A percentile compares a stretch with the other conserved stretches of the same genome.
phyloP scores from a whole-genome alignment of 164 flowering plant genomes.

The Vitis labrusca region DNA sequence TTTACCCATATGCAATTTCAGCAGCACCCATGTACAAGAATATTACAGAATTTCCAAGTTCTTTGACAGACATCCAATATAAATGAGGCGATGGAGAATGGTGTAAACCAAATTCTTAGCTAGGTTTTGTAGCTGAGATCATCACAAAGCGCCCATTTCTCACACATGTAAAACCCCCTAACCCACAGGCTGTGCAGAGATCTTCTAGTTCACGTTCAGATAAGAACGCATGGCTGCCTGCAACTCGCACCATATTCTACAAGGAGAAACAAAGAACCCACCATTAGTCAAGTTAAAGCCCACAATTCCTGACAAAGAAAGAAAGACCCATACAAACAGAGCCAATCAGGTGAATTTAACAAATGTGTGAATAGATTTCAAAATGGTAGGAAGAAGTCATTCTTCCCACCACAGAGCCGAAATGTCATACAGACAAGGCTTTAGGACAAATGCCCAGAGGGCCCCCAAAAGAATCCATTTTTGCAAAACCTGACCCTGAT shows the following conservation, averaged over 20 bases:
- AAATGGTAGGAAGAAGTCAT: background rate
- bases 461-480: background rate
- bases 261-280: slow-evolving; percentile 13
- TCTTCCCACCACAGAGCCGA: background rate
- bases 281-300: background rate
- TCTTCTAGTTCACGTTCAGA: slow-evolving; percentile 77
- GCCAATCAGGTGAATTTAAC: background rate
- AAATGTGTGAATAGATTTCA: background rate
- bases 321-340: too few species aligned
- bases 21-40: too few species aligned
- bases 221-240: slow-evolving; percentile 56
- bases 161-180: slow-evolving; percentile 51
- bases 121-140: slow-evolving; percentile 75
- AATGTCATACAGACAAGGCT: background rate
- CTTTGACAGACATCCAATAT: background rate
- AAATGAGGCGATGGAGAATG: background rate
- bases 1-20: too few species aligned
- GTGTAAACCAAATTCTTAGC: slow-evolving; percentile 18
- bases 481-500: background rate
- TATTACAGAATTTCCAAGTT: too few species aligned
- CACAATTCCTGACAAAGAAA: too few species aligned
- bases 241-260: slow-evolving; percentile 41
- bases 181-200: slow-evolving; percentile 72
- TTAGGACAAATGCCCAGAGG: background rate
- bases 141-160: slow-evolving; percentile 71